Evolutionary conservation across 1,139 yeast species (phyloP).

Genomic region (Sugiyamaella neomexicana): DNA sequence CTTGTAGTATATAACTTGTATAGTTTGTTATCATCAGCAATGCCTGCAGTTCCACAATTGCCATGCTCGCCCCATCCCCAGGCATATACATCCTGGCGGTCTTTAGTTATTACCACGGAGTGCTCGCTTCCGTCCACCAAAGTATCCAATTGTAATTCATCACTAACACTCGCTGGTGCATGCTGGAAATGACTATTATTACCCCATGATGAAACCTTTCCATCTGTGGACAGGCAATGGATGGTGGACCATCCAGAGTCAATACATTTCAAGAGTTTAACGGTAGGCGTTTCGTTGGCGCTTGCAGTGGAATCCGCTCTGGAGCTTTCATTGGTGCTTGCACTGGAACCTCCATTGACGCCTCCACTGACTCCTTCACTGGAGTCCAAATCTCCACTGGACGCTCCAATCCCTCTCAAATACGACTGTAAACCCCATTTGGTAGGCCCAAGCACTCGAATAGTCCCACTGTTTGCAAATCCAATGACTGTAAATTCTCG

Average conservation of each 20-base stretch:
- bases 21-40: conserved; percentile 11
- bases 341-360: too few relatives aligned
- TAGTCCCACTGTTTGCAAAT: conserved; percentile 24
- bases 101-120: conserved; percentile 51
- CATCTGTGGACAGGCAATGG: conserved; percentile 45
- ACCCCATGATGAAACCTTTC: conserved; percentile 52
- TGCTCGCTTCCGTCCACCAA: conserved; percentile 81
- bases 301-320: too few relatives aligned
- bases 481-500: conserved; percentile 38
- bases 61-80: conserved; percentile 99
- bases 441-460: conserved; percentile 31
- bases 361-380: too few relatives aligned
- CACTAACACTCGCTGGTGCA: conserved; percentile 36
- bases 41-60: conserved; percentile 63
- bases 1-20: conserved; percentile 12
- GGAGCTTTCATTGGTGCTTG: too few relatives aligned
- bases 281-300: too few relatives aligned
- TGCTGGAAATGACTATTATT: conserved; percentile 77
- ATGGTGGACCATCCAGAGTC: conserved; percentile 82
- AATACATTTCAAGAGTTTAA: conserved; percentile 28
- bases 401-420: too few relatives aligned
- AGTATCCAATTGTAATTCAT: conserved; percentile 12
- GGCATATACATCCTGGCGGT: conserved; percentile 47
- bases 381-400: too few relatives aligned
- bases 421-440: conserved; percentile 24